A percentile compares a stretch with the other conserved stretches of the same genome.
phyloP scores from a whole-genome alignment of 805 yeast species.

The Candida nitratophila region DNA sequence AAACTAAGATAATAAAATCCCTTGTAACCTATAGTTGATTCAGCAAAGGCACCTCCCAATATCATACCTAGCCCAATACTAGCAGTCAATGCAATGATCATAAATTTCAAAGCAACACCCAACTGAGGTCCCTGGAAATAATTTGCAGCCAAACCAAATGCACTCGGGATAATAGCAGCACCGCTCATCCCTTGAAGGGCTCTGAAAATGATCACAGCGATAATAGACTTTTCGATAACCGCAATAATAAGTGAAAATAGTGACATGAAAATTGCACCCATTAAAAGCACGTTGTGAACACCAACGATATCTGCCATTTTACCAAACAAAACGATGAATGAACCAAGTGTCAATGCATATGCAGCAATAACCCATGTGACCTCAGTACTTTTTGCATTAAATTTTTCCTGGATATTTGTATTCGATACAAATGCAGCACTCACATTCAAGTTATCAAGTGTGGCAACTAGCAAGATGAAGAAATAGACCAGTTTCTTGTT shows the following conservation, averaged over 20 bases:
- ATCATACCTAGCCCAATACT: constrained; percentile 32
- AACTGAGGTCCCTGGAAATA: constrained; percentile 14
- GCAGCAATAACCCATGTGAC: constrained; percentile 35
- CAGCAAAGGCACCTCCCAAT: constrained; percentile 38
- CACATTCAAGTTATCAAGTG: constrained; percentile 21
- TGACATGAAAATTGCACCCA: constrained; percentile 11
- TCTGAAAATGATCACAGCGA: constrained; percentile 33
- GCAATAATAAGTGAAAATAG: constrained; percentile 28
- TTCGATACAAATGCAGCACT: constrained; percentile 17
- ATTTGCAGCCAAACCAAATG: constrained; percentile 14
- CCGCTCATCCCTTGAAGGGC: constrained; percentile 40
- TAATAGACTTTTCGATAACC: constrained; percentile 24
- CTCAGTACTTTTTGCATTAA: constrained; percentile 28
- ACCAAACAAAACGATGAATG: constrained; percentile 36
- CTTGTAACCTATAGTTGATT: constrained; percentile 30
- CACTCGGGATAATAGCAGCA: constrained; percentile 31
- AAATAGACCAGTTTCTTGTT: not conserved
- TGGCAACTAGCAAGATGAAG: not conserved
- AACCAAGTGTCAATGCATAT: constrained; percentile 36
- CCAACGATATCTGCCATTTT: constrained; percentile 36
- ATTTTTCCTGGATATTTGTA: constrained; percentile 27
- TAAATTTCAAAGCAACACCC: constrained; percentile 6
- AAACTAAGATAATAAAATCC: constrained; percentile 32
- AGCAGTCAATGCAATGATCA: constrained; percentile 7
- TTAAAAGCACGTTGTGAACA: constrained; percentile 22